phyloP scores from a whole-genome alignment of 352 stramenopile genomes.

The Globisporangium emineosum region DNA sequence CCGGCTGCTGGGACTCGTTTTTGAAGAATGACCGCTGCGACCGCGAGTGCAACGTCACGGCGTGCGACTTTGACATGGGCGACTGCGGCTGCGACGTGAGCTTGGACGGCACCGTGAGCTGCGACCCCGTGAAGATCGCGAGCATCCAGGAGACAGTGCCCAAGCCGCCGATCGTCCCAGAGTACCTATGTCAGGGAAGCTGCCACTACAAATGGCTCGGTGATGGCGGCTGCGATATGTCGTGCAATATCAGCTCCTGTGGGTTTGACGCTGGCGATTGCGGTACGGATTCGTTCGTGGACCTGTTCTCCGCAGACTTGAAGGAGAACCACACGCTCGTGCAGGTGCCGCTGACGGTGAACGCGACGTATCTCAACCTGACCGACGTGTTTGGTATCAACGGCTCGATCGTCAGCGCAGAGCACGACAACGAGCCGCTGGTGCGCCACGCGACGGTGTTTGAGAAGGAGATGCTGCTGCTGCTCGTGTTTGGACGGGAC shows the following conservation, averaged over 20 bases:
- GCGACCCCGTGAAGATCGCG: slow-evolving; percentile 59
- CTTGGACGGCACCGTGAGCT: slow-evolving; percentile 40
- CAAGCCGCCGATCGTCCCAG: slow-evolving; percentile 37
- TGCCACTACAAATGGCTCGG: slow-evolving; percentile 84
- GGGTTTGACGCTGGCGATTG: slow-evolving; percentile 87
- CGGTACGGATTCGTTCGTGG: slow-evolving; percentile 30
- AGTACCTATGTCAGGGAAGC: slow-evolving; percentile 65
- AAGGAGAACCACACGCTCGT: slow-evolving; percentile 57
- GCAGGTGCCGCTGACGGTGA: slow-evolving; percentile 55
- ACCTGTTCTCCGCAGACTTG: slow-evolving; percentile 48
- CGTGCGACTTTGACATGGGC: slow-evolving; percentile 91
- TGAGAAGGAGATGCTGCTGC: slow-evolving; percentile 67
- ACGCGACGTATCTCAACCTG: slow-evolving; percentile 70
- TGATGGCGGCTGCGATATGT: slow-evolving; percentile 70
- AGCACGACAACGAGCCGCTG: slow-evolving; percentile 64
- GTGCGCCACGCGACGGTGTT: slow-evolving; percentile 74
- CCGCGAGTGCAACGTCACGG: slow-evolving; percentile 80
- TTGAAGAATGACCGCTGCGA: slow-evolving; percentile 89
- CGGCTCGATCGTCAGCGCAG: slow-evolving; percentile 43
- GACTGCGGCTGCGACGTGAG: slow-evolving; percentile 88
- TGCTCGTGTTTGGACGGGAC: slow-evolving; percentile 79
- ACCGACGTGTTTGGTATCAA: slow-evolving; percentile 60
- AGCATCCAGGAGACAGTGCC: slow-evolving; percentile 51
- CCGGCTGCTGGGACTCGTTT: slow-evolving; percentile 66
- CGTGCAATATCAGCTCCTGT: slow-evolving; percentile 81